A percentile compares a stretch with the other conserved stretches of the same genome.
These are phyloP conservation scores for Podospora australis DNA, from an alignment of 495 filamentous ascomycete species.

Conservation along the genomic window DNA sequence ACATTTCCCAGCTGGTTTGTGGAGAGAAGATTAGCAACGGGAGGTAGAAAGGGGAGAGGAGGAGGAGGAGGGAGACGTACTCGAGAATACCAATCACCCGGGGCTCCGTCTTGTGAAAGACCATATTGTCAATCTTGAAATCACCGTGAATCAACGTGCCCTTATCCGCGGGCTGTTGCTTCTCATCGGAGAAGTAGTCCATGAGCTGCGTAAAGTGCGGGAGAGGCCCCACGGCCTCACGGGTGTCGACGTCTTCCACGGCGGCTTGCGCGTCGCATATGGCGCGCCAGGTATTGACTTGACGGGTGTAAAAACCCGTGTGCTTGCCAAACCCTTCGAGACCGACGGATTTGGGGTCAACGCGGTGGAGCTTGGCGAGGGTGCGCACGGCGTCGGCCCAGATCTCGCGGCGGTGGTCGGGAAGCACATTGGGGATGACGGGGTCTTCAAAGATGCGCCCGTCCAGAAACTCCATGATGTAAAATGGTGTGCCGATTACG, in stretches of 20 bases:
- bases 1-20: slow-evolving; percentile 82
- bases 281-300: slow-evolving; percentile 72
- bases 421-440: slow-evolving; percentile 64
- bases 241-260: slow-evolving; percentile 67
- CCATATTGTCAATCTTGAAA: slow-evolving; percentile 96
- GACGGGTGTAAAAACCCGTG: slow-evolving; percentile 76
- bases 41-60: neutral
- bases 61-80: slow-evolving; percentile 35
- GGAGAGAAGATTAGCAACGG: neutral
- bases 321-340: slow-evolving; percentile 67
- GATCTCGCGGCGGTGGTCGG: slow-evolving; percentile 65
- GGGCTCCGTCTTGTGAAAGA: slow-evolving; percentile 85
- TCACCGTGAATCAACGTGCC: slow-evolving; percentile 85
- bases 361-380: slow-evolving; percentile 77
- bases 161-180: slow-evolving; percentile 68
- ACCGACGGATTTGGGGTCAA: slow-evolving; percentile 58
- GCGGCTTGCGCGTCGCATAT: slow-evolving; percentile 73
- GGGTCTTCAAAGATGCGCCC: slow-evolving; percentile 90
- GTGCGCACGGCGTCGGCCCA: slow-evolving; percentile 82
- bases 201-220: slow-evolving; percentile 78
- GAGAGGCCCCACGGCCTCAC: slow-evolving; percentile 69
- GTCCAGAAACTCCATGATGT: slow-evolving; percentile 91
- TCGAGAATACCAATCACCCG: slow-evolving; percentile 89
- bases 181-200: slow-evolving; percentile 62
- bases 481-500: slow-evolving; percentile 86